phyloP scores from a whole-genome alignment of 108 stramenopile species.

The Skeletonema potamos region DNA sequence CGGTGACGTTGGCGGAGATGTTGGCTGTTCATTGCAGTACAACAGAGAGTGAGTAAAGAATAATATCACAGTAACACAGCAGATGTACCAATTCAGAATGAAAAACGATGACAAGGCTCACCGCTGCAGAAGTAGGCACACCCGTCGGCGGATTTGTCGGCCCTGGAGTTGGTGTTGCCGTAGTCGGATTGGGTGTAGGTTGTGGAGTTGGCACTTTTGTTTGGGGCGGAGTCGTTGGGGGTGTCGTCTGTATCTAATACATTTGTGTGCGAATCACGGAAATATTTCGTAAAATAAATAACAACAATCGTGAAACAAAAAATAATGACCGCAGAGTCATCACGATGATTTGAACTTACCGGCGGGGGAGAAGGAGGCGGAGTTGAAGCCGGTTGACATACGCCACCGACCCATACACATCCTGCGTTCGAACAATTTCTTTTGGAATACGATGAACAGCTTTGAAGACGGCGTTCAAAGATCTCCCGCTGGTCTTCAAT shows the following conservation, averaged over 20 bases:
- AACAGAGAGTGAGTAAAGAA: neutral
- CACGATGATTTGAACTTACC: neutral
- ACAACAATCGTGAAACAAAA: too few relatives aligned
- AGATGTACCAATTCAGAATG: too few relatives aligned
- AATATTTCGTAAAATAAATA: too few relatives aligned
- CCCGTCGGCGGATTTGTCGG: too few relatives aligned
- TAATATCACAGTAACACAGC: neutral
- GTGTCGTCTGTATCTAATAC: too few relatives aligned
- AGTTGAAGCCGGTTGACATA: neutral
- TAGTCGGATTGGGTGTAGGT: neutral
- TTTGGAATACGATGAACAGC: neutral
- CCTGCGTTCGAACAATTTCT: neutral
- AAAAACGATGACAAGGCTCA: neutral
- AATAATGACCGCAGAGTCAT: neutral
- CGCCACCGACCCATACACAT: neutral
- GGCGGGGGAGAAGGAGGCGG: neutral
- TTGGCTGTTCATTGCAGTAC: neutral
- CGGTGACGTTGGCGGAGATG: neutral
- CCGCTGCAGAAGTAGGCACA: too few relatives aligned
- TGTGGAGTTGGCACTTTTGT: neutral
- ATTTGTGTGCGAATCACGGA: neutral
- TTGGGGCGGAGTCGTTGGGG: neutral
- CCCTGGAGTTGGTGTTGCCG: too few relatives aligned
- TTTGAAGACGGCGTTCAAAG: neutral
- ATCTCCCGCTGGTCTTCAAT: neutral